Evolutionary conservation across 202 grass and related monocot genomes (phyloP).

Genomic region (Saccharum hybrid): DNA sequence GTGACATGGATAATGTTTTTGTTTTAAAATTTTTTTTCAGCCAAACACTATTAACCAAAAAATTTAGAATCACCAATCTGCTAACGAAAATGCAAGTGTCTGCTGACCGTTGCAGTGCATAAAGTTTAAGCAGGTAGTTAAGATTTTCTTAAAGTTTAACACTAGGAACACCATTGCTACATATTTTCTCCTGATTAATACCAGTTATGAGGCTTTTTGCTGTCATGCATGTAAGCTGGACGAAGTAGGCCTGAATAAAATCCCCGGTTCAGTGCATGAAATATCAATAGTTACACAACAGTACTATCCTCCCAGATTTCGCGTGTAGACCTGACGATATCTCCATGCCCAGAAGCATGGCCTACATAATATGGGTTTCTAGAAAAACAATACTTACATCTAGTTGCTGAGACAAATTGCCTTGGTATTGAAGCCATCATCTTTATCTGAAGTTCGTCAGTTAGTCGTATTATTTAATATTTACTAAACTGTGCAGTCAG

Average conservation of each 20-base stretch:
- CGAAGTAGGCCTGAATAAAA: background rate
- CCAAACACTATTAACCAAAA: background rate
- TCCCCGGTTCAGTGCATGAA: conserved; percentile 13
- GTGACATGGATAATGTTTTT: background rate
- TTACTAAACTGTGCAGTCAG: background rate
- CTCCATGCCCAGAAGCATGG: background rate
- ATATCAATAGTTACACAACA: conserved; percentile 8
- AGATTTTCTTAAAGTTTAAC: background rate
- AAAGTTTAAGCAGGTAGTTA: background rate
- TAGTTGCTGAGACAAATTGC: background rate
- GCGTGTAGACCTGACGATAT: background rate
- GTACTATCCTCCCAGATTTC: background rate
- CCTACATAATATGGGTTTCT: too few species aligned
- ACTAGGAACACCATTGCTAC: background rate
- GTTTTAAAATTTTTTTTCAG: background rate
- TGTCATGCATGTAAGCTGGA: background rate
- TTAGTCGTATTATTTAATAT: background rate
- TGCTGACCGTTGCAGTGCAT: background rate
- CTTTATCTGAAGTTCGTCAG: background rate
- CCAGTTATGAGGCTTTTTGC: background rate
- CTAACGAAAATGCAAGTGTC: background rate
- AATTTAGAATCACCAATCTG: background rate
- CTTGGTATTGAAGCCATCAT: background rate
- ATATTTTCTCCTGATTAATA: background rate
- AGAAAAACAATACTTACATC: too few species aligned